Conservation (phyloP, 2,329 filamentous ascomycete species). For the Fusarium odoratissimum region DNA sequence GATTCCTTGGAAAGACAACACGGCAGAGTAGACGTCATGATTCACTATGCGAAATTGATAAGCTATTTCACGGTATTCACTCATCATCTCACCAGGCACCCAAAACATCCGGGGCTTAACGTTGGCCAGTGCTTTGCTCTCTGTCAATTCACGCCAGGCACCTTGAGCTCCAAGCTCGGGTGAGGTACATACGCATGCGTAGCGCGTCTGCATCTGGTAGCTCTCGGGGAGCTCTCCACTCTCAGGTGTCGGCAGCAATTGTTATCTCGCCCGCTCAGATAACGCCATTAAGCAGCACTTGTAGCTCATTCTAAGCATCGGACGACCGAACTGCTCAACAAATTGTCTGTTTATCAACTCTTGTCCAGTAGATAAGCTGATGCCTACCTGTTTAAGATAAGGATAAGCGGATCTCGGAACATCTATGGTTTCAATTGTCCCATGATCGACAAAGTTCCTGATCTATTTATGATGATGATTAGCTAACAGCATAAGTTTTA, state of each 20-base stretch:
- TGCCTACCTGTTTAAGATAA: constrained; percentile 11
- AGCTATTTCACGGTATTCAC: constrained; percentile 1
- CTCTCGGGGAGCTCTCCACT: constrained; percentile 28
- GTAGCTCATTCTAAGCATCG: constrained; percentile 38
- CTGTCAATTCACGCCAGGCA: constrained; percentile 20
- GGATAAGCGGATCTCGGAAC: constrained; percentile 16
- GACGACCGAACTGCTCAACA: constrained; percentile 11
- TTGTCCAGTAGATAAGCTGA: constrained; percentile 15
- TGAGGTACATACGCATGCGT: constrained; percentile 23
- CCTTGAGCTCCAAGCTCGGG: constrained; percentile 23
- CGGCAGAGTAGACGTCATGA: constrained; percentile 32
- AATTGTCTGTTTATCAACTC: constrained; percentile 7
- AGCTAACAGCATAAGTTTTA: background rate
- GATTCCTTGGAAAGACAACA: constrained; percentile 34
- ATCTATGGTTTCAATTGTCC: constrained; percentile 8
- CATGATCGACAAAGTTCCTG: constrained; percentile 8
- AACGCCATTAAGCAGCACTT: constrained; percentile 43
- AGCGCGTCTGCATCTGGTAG: constrained; percentile 19
- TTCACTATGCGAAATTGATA: constrained; percentile 18
- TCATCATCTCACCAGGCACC: background rate
- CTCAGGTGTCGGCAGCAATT: constrained; percentile 23
- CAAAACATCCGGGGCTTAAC: background rate
- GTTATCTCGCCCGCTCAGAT: constrained; percentile 41
- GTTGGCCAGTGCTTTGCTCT: constrained; percentile 15
- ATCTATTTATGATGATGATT: background rate